These are phyloP conservation scores for Saxophila tyrrhenica DNA, from an alignment of 495 filamentous ascomycete genomes.

Conservation along the genomic window DNA sequence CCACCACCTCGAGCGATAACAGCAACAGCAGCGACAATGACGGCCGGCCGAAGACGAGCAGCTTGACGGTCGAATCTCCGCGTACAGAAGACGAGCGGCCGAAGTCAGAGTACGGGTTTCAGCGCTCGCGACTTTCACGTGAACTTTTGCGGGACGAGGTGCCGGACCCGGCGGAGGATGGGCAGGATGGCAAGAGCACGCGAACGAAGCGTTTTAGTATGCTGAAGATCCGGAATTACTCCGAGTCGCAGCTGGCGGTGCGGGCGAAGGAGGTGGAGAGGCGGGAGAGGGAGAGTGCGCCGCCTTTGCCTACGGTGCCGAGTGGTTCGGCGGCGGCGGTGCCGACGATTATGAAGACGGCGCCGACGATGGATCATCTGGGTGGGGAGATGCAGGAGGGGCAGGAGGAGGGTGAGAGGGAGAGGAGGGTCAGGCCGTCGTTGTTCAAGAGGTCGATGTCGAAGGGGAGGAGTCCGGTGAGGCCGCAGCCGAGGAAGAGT, in stretches of 20 bases:
- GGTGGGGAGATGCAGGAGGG: constrained; percentile 31
- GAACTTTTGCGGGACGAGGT: neutral
- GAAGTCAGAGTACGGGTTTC: neutral
- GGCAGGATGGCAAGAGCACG: neutral
- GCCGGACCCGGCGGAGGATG: neutral
- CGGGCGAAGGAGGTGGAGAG: constrained; percentile 63
- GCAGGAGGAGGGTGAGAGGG: constrained; percentile 32
- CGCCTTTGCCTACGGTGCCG: constrained; percentile 48
- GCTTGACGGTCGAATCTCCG: neutral
- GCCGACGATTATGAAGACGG: constrained; percentile 86
- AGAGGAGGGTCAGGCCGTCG: constrained; percentile 25
- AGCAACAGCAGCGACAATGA: constrained; percentile 5
- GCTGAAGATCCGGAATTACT: constrained; percentile 83
- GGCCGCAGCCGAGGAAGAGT: constrained; percentile 4
- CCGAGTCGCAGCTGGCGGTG: constrained; percentile 76
- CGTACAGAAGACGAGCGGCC: neutral
- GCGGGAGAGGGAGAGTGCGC: constrained; percentile 33
- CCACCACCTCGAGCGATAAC: no score
- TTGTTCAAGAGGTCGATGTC: constrained; percentile 13
- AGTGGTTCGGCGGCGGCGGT: constrained; percentile 26
- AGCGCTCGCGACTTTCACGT: neutral
- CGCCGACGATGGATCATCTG: constrained; percentile 58
- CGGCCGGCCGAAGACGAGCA: neutral
- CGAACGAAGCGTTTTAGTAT: constrained; percentile 61
- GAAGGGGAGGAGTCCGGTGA: neutral